These are phyloP conservation scores for Garcia nutans DNA, from an alignment of 345 rosid species.

Conservation along the genomic window DNA sequence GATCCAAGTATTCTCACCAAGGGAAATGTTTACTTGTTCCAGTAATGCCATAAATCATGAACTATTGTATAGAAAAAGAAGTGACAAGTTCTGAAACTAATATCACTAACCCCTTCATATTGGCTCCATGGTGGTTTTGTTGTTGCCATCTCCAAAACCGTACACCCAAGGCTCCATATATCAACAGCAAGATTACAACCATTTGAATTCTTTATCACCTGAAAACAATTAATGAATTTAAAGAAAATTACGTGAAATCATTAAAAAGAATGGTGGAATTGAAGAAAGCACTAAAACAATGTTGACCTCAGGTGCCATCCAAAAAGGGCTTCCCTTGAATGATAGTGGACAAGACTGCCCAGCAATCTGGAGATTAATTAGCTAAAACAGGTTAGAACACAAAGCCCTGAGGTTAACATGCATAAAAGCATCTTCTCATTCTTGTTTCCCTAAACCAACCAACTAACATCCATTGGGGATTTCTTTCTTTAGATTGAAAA, in stretches of 20 bases:
- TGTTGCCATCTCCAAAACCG: constrained; percentile 84
- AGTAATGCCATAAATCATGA: not conserved
- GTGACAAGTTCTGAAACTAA: not conserved
- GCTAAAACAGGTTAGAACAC: constrained; percentile 7
- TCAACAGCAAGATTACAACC: constrained; percentile 77
- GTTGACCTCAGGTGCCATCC: constrained; percentile 90
- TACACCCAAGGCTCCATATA: constrained; percentile 88
- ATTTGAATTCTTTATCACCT: constrained; percentile 63
- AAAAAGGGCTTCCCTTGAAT: constrained; percentile 80
- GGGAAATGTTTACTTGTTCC: not conserved
- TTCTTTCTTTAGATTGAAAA: not conserved
- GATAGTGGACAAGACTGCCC: constrained; percentile 79
- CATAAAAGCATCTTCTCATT: not conserved
- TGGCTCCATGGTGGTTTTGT: constrained; percentile 87
- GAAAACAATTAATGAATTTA: constrained; percentile 12
- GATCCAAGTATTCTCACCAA: not conserved
- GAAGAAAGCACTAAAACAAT: not conserved
- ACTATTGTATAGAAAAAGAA: not conserved
- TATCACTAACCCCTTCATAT: constrained; percentile 67
- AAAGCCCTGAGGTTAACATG: not conserved
- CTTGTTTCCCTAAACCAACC: not conserved
- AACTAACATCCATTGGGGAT: not conserved
- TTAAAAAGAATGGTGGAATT: not conserved
- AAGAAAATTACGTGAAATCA: not conserved
- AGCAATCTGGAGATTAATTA: constrained; percentile 49